Evolutionary conservation across 805 yeast genomes (phyloP).

Genomic region (Monosporozyma yasuniensis): DNA sequence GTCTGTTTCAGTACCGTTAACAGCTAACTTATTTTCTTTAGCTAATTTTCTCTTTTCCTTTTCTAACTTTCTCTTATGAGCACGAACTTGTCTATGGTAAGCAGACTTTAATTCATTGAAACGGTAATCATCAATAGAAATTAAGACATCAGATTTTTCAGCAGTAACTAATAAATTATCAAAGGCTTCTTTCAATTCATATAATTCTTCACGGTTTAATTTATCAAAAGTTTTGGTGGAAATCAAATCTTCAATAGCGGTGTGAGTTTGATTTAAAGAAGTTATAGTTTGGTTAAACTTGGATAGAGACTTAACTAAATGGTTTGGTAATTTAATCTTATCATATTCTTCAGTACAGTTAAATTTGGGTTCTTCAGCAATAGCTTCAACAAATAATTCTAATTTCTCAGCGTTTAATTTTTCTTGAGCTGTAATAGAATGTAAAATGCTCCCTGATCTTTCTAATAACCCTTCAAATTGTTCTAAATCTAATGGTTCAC

Average conservation of each 20-base stretch:
- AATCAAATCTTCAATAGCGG: constrained; percentile 17
- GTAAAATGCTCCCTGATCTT: constrained; percentile 35
- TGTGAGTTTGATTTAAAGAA: constrained; percentile 10
- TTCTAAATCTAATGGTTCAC: constrained; percentile 39
- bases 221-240: constrained; percentile 16
- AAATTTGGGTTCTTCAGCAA: constrained; percentile 33
- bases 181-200: constrained; percentile 25
- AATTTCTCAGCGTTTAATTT: constrained; percentile 40
- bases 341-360: constrained; percentile 46
- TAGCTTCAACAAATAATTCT: constrained; percentile 34
- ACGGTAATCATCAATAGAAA: constrained; percentile 22
- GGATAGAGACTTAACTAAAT: constrained; percentile 8
- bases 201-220: constrained; percentile 24
- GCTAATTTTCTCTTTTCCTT: constrained; percentile 5
- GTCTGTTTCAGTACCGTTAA: background rate
- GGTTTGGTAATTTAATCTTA: constrained; percentile 32
- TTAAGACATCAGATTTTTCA: constrained; percentile 12
- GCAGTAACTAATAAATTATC: constrained; percentile 15
- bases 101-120: constrained; percentile 25
- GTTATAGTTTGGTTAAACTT: constrained; percentile 10
- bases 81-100: constrained; percentile 18
- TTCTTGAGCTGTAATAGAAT: constrained; percentile 37
- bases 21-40: background rate
- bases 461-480: constrained; percentile 38
- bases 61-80: constrained; percentile 23